Base-by-base conservation (phyloP, 257 asterid genomes). In the Gynochthodes officinalis region DNA sequence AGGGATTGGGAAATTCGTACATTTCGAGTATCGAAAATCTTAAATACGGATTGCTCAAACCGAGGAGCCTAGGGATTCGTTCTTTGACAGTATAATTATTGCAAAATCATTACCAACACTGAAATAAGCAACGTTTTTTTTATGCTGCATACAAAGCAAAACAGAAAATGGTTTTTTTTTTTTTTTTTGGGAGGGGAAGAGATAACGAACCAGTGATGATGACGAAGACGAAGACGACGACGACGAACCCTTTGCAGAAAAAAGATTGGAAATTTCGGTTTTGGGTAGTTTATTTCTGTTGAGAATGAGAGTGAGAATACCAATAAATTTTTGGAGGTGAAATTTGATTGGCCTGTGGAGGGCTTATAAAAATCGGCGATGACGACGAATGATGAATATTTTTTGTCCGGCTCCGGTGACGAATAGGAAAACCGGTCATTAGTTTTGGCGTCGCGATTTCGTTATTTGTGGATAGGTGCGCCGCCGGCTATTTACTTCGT, bases 21-120 rank as follows among this genome's bases (percentile, higher is more conserved):
- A 9, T 46, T 67, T 40, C 75, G 44, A 71, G 23, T 73, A 78
- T 66, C 42, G 32, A 60, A 65, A 43, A 70, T 33, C 32, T 19
- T 16, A 62, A 82, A 77, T 75, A 75, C 67, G 57, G 55, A 44
- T 82, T 80, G 77, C 74, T 23, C 54, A 82, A 69, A 74, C 77
- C 90, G 78, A 82, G 82, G 75, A 70, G 63, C 76, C 83, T 79
- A 79, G 87, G 79, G 78, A 74, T 67, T 76, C 75, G 89, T 63
- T 19, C 52, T 28, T 44, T 28, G 70, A 40, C 54, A 71, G 66
- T 78, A 77, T 64, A 58, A 73, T 74, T 61, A 77, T 70, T 52
- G 75, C 65, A 64, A 75, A 66, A 69, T 40, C 44, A 78, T 52
- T 72, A 62, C 59, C 10, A 42, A 7, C 42, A 25, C 35, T 7